Evolutionary conservation across 371 early-diverging fungal species (phyloP).

Genomic region (Mortierella sp.): DNA sequence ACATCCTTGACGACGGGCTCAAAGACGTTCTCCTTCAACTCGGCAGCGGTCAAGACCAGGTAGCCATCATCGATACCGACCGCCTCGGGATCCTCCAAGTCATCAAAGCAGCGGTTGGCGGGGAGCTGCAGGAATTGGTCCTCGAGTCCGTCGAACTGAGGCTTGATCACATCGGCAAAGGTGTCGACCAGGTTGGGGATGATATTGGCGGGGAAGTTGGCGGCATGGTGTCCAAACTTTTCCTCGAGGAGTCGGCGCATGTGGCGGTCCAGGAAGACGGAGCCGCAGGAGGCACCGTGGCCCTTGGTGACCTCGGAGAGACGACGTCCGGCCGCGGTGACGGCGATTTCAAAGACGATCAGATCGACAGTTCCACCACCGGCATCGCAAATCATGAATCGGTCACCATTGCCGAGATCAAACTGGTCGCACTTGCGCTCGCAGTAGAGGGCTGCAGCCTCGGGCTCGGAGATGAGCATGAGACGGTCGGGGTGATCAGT

Average conservation of each 20-base stretch:
- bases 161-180: constrained; percentile 68
- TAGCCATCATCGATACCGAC: constrained; percentile 70
- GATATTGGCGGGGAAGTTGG: constrained; percentile 69
- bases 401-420: constrained; percentile 63
- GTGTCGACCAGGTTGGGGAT: constrained; percentile 71
- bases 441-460: constrained; percentile 70
- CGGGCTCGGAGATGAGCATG: constrained; percentile 67
- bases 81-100: constrained; percentile 65
- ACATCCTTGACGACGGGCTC: constrained; percentile 69
- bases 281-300: constrained; percentile 70
- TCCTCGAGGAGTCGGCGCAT: constrained; percentile 68
- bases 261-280: constrained; percentile 70
- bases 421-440: constrained; percentile 69
- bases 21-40: constrained; percentile 66
- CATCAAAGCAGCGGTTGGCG: constrained; percentile 64
- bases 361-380: constrained; percentile 77
- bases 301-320: constrained; percentile 71
- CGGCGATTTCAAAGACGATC: constrained; percentile 62
- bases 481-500: constrained; percentile 63
- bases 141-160: constrained; percentile 69
- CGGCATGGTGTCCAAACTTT: constrained; percentile 65
- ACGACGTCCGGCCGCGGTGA: constrained; percentile 57
- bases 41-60: constrained; percentile 63
- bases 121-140: constrained; percentile 68
- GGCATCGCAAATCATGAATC: constrained; percentile 70